phyloP scores from a whole-genome alignment of 2,329 filamentous ascomycete genomes.

The Alternaria tenuissima region DNA sequence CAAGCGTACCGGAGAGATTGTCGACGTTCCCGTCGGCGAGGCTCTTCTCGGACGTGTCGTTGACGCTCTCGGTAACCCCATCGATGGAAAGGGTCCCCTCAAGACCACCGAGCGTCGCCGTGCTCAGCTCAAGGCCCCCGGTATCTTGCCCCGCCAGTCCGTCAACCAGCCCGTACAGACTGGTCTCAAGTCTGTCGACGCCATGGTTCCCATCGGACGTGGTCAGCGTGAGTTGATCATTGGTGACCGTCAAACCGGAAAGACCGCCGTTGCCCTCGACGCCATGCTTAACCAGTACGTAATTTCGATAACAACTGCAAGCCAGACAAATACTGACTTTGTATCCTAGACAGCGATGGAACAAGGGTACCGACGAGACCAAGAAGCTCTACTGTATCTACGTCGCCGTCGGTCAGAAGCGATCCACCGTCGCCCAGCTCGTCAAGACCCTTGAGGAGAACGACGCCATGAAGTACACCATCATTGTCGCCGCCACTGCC shows the following conservation, averaged over 20 bases:
- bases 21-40: slow-evolving; percentile 92
- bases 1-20: slow-evolving; percentile 99
- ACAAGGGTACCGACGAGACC: slow-evolving; percentile 81
- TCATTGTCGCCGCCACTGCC: slow-evolving; percentile 93
- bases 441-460: slow-evolving; percentile 99
- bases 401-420: slow-evolving; percentile 99
- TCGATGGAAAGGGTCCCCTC: slow-evolving; percentile 98
- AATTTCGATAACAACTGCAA: not conserved
- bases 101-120: slow-evolving; percentile 91
- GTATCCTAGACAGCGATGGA: slow-evolving; percentile 69
- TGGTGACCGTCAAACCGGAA: slow-evolving; percentile 99
- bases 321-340: not conserved
- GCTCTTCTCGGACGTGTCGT: slow-evolving; percentile 97
- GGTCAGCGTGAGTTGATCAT: slow-evolving; percentile 99
- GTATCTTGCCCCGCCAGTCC: slow-evolving; percentile 95
- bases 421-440: slow-evolving; percentile 97
- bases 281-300: slow-evolving; percentile 98
- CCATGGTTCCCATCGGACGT: slow-evolving; percentile 99
- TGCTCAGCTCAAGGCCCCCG: slow-evolving; percentile 98
- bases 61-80: slow-evolving; percentile 98
- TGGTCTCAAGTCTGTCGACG: slow-evolving; percentile 98
- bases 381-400: slow-evolving; percentile 99
- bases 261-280: slow-evolving; percentile 98
- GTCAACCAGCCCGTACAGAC: slow-evolving; percentile 99
- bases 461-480: slow-evolving; percentile 98